Evolutionary conservation across 495 filamentous ascomycete species (phyloP), one percentile per base, ranked within the genome.

Genomic region (Penicillium taxi): DNA sequence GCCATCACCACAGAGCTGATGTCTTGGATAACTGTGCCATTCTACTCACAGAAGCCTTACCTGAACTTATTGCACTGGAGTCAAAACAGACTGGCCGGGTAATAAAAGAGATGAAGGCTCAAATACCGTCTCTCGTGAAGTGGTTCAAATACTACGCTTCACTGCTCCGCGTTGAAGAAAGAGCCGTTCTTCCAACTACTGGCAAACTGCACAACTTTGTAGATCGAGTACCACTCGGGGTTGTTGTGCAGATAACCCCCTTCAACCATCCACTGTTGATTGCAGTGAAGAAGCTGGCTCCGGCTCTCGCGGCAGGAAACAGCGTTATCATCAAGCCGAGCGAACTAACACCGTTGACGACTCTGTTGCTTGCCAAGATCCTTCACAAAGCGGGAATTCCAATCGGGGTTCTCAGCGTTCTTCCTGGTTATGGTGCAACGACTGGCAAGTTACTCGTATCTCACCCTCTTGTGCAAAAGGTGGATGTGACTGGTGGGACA

Each of bases 121-220:
- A 82, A 47, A 66, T 81, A 1, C 68, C 73, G 0, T 74, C 73
- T 0, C 63, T 82, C 2, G 66, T 74, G 0, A 71, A 73, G 47
- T 81, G 77, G 78, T 70, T 81, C 41, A 70, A 76, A 38, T 81
- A 81, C 49, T 82, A 76, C 41, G 74, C 74, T 2, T 64, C 74
- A 0, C 48, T 80, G 1, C 62, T 77, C 5, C 72, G 78, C 11
- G 70, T 70, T 0, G 75, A 80, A 40, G 77, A 81, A 45, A 70
- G 76, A 13, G 56, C 69, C 2, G 71, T 81, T 9, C 66, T 79
- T 1, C 78, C 77, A 0, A 79, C 77, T 3, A 61, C 62, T 17
- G 78, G 77, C 0, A 72, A 70, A 33, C 53, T 81, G 39, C 74
- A 77, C 39, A 81, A 80, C 48, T 79, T 76, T 36, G 52, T 78